Evolutionary conservation across 257 asterid species (phyloP).

Genomic region (Asclepias syriaca): DNA sequence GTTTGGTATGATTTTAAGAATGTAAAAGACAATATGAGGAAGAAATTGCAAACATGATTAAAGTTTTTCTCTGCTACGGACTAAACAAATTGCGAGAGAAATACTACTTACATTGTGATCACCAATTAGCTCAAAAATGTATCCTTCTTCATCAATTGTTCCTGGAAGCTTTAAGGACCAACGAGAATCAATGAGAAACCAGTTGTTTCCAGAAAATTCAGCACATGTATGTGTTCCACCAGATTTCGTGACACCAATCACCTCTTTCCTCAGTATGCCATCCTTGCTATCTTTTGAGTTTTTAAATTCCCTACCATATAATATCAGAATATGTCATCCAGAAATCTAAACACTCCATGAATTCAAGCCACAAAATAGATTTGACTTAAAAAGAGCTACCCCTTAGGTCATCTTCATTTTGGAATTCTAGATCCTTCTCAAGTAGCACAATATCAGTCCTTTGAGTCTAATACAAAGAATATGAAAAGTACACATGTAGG

Average conservation of each 20-base stretch:
- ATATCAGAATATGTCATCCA: background rate
- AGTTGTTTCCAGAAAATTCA: constrained; percentile 49
- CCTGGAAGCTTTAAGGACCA: constrained; percentile 68
- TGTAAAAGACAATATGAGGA: background rate
- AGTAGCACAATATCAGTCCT: background rate
- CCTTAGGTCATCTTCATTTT: background rate
- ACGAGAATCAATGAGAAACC: constrained; percentile 62
- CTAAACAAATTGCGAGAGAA: background rate
- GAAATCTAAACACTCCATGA: background rate
- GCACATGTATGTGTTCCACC: constrained; percentile 58
- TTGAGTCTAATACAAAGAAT: background rate
- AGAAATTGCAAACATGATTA: constrained; percentile 3
- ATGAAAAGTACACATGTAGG: background rate
- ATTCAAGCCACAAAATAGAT: background rate
- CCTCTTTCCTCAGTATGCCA: constrained; percentile 33
- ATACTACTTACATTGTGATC: constrained; percentile 62
- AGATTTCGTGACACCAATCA: constrained; percentile 49
- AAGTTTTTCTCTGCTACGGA: background rate
- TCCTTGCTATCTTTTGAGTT: constrained; percentile 46
- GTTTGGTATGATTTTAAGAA: background rate
- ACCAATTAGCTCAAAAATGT: constrained; percentile 69
- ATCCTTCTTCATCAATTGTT: constrained; percentile 42
- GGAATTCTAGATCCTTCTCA: background rate
- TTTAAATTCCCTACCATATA: constrained; percentile 44
- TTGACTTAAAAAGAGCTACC: background rate